Conservation (phyloP, 129 eudicot genomes). For the Silybum marianum region DNA sequence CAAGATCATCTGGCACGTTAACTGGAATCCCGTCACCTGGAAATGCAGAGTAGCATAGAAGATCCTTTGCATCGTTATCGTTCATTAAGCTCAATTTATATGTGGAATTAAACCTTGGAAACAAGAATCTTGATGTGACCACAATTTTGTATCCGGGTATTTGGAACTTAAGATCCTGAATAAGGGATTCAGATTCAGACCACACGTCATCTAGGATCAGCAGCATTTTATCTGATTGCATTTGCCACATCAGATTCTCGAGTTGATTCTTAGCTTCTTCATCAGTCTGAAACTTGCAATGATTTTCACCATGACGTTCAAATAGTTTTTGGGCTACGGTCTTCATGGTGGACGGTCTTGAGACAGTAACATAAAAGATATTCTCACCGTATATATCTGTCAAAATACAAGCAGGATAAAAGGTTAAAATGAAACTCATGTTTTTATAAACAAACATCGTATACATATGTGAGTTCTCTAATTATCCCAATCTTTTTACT, state of each 20-base stretch:
- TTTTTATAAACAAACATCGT: background rate
- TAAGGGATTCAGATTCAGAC: slow-evolving; percentile 34
- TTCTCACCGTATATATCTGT: slow-evolving; percentile 33
- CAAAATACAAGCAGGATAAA: background rate
- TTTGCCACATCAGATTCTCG: slow-evolving; percentile 27
- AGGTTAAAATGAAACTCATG: background rate
- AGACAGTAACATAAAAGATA: slow-evolving; percentile 44
- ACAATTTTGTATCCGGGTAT: slow-evolving; percentile 37
- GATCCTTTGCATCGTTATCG: slow-evolving; percentile 29
- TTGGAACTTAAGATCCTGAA: slow-evolving; percentile 27
- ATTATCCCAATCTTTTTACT: too few relatives aligned
- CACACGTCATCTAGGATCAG: slow-evolving; percentile 52
- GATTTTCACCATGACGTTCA: slow-evolving; percentile 6
- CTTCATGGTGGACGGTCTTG: slow-evolving; percentile 26
- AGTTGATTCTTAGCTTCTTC: slow-evolving; percentile 45
- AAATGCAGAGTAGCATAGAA: slow-evolving; percentile 32
- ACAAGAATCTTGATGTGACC: slow-evolving; percentile 40
- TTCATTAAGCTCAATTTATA: slow-evolving; percentile 29
- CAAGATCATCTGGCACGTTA: slow-evolving; percentile 27
- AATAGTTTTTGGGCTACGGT: slow-evolving; percentile 32
- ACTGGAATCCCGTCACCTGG: slow-evolving; percentile 1
- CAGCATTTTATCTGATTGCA: slow-evolving; percentile 33
- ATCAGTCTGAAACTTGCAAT: slow-evolving; percentile 33
- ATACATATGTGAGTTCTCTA: background rate
- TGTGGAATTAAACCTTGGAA: slow-evolving; percentile 32